Evolutionary conservation across 2,329 filamentous ascomycete species (phyloP).

Genomic region (Microascus cirrosus): DNA sequence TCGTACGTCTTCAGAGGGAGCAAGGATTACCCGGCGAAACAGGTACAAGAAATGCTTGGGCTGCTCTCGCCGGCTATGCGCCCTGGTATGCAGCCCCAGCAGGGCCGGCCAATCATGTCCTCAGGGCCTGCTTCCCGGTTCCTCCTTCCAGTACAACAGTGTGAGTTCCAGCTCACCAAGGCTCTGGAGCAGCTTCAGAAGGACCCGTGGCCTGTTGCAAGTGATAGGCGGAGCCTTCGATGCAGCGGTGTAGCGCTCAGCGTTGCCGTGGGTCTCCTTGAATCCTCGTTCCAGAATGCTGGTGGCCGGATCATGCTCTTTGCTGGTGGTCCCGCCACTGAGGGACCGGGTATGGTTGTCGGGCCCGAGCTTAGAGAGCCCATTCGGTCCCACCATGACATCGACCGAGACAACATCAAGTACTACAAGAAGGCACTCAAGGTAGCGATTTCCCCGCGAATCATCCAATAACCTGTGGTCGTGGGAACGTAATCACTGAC

Average conservation of each 20-base stretch:
- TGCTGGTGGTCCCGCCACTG: slow-evolving; percentile 85
- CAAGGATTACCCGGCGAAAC: slow-evolving; percentile 96
- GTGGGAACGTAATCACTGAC: slow-evolving; percentile 8
- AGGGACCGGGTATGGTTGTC: slow-evolving; percentile 94
- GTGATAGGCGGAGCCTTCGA: slow-evolving; percentile 78
- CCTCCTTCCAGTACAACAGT: slow-evolving; percentile 86
- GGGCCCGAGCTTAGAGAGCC: slow-evolving; percentile 91
- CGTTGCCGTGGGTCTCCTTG: slow-evolving; percentile 83
- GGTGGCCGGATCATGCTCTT: slow-evolving; percentile 97
- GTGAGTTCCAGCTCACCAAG: slow-evolving; percentile 95
- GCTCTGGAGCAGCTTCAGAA: slow-evolving; percentile 90
- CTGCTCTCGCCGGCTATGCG: slow-evolving; percentile 62
- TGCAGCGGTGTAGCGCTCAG: slow-evolving; percentile 96
- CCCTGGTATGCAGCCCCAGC: slow-evolving; percentile 56
- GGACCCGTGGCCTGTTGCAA: slow-evolving; percentile 95
- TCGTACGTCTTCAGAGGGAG: slow-evolving; percentile 96
- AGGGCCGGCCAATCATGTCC: slow-evolving; percentile 61
- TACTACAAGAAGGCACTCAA: slow-evolving; percentile 99
- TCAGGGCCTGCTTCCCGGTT: slow-evolving; percentile 81
- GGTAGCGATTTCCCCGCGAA: slow-evolving; percentile 31
- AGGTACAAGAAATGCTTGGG: slow-evolving; percentile 98
- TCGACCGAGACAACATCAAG: slow-evolving; percentile 97
- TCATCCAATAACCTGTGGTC: slow-evolving; percentile 1
- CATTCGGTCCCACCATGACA: slow-evolving; percentile 96
- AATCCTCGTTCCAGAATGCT: slow-evolving; percentile 91